Evolutionary conservation across 305 asterid species (phyloP).

Genomic region (Fraxinus platypoda): DNA sequence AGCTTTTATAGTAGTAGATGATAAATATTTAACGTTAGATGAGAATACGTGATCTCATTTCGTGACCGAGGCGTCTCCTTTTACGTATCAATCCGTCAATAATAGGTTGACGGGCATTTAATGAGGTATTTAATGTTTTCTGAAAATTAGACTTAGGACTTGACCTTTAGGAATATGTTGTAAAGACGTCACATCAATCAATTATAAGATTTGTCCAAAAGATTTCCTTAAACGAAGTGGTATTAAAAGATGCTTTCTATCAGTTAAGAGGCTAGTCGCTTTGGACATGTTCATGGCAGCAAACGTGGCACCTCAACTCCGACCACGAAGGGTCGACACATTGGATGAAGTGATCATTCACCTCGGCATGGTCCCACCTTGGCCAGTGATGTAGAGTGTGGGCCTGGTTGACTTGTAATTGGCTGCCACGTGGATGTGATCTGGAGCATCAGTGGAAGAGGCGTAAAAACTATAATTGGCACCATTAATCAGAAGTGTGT

Average conservation of each 20-base stretch:
- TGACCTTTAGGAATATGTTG: background rate
- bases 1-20: background rate
- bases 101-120: background rate
- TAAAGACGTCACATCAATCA: background rate
- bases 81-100: background rate
- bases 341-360: no score
- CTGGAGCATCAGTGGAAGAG: no score
- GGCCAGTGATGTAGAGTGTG: no score
- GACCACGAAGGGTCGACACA: no score
- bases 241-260: background rate
- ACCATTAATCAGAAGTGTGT: background rate
- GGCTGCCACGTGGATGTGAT: no score
- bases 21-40: background rate
- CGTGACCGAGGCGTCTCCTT: background rate
- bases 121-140: background rate
- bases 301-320: no score
- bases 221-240: background rate
- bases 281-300: background rate
- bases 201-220: background rate
- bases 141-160: background rate
- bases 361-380: no score
- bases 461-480: no score
- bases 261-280: background rate
- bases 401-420: no score
- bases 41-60: background rate